A percentile compares a stretch with the other conserved stretches of the same genome.
Evolutionary conservation across 805 yeast species (phyloP).

Genomic region (Sugiyamaella lignohabitans): DNA sequence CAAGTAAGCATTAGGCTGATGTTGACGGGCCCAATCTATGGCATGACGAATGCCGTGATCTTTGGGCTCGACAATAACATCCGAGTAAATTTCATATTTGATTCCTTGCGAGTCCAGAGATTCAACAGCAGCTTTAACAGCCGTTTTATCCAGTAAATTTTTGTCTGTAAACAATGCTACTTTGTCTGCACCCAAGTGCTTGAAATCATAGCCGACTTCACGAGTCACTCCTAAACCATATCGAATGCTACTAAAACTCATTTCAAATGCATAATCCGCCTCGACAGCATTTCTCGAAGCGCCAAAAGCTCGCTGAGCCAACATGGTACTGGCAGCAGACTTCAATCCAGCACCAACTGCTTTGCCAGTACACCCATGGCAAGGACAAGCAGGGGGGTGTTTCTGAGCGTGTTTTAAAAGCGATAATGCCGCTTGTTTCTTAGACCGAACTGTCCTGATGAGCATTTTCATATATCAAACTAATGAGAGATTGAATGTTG

Average conservation of each 20-base stretch:
- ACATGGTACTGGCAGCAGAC: constrained; percentile 13
- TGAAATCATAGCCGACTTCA: constrained; percentile 36
- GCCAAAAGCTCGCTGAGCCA: constrained; percentile 13
- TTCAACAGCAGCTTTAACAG: constrained; percentile 30
- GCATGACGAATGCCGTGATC: constrained; percentile 32
- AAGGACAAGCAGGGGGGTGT: constrained; percentile 30
- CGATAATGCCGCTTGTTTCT: constrained; percentile 10
- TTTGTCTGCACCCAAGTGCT: constrained; percentile 27
- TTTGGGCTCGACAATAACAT: constrained; percentile 37
- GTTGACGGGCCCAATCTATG: constrained; percentile 32
- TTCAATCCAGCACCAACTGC: constrained; percentile 12
- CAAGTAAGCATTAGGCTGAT: constrained; percentile 35
- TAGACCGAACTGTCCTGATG: constrained; percentile 5
- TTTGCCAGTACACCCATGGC: constrained; percentile 29
- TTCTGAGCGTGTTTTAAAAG: constrained; percentile 17
- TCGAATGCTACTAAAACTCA: constrained; percentile 36
- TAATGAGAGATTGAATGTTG: too few relatives aligned
- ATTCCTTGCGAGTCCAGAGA: constrained; percentile 32
- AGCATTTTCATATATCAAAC: too few relatives aligned
- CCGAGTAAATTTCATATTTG: constrained; percentile 30
- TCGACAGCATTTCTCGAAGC: constrained; percentile 7
- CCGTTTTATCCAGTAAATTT: constrained; percentile 26
- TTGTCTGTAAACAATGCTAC: constrained; percentile 36
- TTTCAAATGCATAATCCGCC: constrained; percentile 36
- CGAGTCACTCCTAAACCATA: constrained; percentile 36